Evolutionary conservation across 2,329 filamentous ascomycete genomes (phyloP), one percentile per base, ranked within the genome.

Genomic region (Fusarium armeniacum): DNA sequence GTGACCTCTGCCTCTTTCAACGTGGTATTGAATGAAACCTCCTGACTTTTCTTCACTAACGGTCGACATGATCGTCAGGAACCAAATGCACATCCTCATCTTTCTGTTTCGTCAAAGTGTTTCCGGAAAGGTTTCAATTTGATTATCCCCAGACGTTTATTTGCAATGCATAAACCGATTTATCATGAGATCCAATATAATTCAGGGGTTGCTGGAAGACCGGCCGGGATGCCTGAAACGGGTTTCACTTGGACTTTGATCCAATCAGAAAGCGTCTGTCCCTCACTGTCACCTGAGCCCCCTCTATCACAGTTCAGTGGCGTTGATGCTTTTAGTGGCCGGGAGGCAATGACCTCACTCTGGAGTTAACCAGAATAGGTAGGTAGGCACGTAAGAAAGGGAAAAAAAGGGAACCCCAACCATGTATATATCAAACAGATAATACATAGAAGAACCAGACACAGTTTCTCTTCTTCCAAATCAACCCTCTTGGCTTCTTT

Each of bases 191-290:
- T 51, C 35, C 49, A 40, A 68, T 40, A 40, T 40, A 40, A 40
- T 35, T 50, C 62, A 72, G 61, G 70, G 69, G 62, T 52, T 54
- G 46, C 49, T 53, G 22, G 35, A 58, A 35, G 52, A 46, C 54
- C 64, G 67, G 50, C 54, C 64, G 69, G 53, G 47, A 73, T 73
- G 70, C 67, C 72, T 75, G 73, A 75, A 73, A 75, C 73, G 67
- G 57, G 71, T 74, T 75, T 73, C 71, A 71, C 51, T 36, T 65
- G 4, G 11, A 2, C 3, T 20, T 8, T 18, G 5, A 15, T 22
- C 73, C 69, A 75, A 75, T 75, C 59, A 71, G 4, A 20, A 35
- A 20, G 4, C 18, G 35, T 28, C 24, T 55, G 36, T 52, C 24
- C 53, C 64, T 71, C 67, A 69, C 66, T 70, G 33, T 10, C 41